These are phyloP conservation scores for Ceriops decandra DNA, from an alignment of 345 rosid species.

Conservation along the genomic window DNA sequence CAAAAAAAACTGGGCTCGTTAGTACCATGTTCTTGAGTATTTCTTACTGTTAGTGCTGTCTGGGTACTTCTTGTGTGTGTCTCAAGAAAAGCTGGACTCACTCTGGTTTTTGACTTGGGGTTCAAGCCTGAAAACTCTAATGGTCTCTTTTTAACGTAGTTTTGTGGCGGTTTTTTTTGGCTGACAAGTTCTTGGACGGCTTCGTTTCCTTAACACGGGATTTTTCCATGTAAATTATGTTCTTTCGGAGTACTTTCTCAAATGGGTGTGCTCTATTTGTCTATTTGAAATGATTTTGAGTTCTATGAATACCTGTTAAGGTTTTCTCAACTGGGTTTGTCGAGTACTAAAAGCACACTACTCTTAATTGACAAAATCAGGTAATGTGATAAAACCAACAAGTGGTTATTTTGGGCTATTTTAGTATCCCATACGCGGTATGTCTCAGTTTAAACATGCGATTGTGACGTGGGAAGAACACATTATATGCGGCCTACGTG, in stretches of 20 bases:
- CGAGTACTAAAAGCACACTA: slow-evolving; percentile 1
- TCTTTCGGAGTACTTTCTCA: neutral
- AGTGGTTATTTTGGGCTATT: too few species aligned
- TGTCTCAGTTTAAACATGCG: too few species aligned
- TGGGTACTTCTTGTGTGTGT: slow-evolving; percentile 1
- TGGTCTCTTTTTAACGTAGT: neutral
- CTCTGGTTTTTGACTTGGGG: neutral
- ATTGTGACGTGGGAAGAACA: slow-evolving; percentile 42
- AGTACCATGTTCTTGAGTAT: neutral
- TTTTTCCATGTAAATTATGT: neutral
- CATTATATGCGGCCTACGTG: slow-evolving; percentile 39
- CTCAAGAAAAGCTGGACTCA: slow-evolving; percentile 1
- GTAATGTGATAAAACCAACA: too few species aligned
- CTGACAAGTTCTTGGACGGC: neutral
- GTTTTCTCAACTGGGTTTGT: slow-evolving; percentile 10
- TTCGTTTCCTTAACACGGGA: neutral
- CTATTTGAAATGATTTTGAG: neutral
- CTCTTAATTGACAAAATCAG: too few species aligned
- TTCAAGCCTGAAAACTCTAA: slow-evolving; percentile 4
- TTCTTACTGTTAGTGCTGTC: neutral
- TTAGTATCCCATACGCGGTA: too few species aligned
- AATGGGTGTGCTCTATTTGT: slow-evolving; percentile 3
- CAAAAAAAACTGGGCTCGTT: neutral
- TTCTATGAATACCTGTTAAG: slow-evolving; percentile 3
- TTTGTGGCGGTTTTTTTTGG: neutral